Evolutionary conservation across 768 basidiomycete genomes (phyloP).

Genomic region (Termitomyces sp.): DNA sequence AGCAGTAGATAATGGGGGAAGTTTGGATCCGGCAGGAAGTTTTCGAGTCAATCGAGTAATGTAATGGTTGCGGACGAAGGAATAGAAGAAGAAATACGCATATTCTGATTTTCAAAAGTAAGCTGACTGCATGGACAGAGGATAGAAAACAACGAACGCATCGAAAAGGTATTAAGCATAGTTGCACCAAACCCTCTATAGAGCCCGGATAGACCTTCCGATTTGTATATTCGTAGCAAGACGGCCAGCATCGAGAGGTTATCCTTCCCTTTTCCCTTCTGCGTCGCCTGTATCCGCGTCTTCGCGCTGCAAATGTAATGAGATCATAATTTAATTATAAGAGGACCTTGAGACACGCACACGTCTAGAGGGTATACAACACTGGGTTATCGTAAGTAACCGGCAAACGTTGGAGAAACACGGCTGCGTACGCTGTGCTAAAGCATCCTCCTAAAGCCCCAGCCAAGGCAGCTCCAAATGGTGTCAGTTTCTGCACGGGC

Average conservation of each 20-base stretch:
- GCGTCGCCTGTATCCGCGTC: conserved; percentile 86
- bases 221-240: conserved; percentile 63
- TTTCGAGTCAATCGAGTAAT: conserved; percentile 61
- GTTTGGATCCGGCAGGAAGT: conserved; percentile 53
- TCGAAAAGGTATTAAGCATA: conserved; percentile 97
- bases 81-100: conserved; percentile 99
- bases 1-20: conserved; percentile 61
- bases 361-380: conserved; percentile 95
- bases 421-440: conserved; percentile 73
- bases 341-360: conserved; percentile 35
- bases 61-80: conserved; percentile 81
- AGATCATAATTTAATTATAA: background rate
- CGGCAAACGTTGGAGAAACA: background rate
- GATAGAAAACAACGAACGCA: conserved; percentile 58
- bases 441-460: conserved; percentile 94
- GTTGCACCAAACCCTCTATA: conserved; percentile 94
- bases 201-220: conserved; percentile 77
- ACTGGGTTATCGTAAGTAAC: conserved; percentile 30
- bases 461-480: conserved; percentile 84
- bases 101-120: conserved; percentile 57
- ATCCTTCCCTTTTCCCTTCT: conserved; percentile 46
- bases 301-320: conserved; percentile 58
- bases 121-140: background rate
- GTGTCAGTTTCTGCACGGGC: conserved; percentile 67
- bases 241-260: conserved; percentile 58